Conservation (phyloP, 768 basidiomycete species). For the Leccinellum rugosiceps region DNA sequence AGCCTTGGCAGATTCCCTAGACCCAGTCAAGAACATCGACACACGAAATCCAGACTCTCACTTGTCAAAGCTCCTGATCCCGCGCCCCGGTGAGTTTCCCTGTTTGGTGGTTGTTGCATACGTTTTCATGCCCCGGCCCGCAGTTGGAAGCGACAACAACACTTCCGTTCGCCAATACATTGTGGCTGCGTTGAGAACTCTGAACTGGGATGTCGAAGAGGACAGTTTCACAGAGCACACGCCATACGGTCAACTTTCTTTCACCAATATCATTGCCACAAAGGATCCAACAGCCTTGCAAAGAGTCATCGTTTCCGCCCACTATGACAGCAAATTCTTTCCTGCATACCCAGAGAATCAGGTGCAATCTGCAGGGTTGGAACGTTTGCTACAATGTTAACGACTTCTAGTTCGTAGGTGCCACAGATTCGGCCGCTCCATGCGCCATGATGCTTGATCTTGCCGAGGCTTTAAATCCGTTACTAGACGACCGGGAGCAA, state of each 20-base stretch:
- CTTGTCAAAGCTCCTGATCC: conserved; percentile 82
- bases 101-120: conserved; percentile 11
- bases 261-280: conserved; percentile 92
- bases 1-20: conserved; percentile 49
- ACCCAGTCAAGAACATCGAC: conserved; percentile 69
- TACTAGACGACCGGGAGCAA: conserved; percentile 59
- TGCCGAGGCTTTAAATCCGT: conserved; percentile 75
- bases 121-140: neutral
- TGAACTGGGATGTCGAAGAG: conserved; percentile 87
- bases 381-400: conserved; percentile 7
- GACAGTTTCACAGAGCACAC: conserved; percentile 78
- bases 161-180: conserved; percentile 84
- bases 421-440: conserved; percentile 94
- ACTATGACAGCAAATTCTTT: conserved; percentile 92
- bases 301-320: conserved; percentile 85
- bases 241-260: conserved; percentile 74
- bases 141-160: conserved; percentile 73
- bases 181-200: conserved; percentile 58
- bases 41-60: conserved; percentile 63
- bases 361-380: conserved; percentile 39
- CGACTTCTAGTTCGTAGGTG: conserved; percentile 79
- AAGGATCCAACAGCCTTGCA: conserved; percentile 84
- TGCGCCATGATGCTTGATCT: conserved; percentile 94
- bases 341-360: conserved; percentile 67
- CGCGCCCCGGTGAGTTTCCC: conserved; percentile 62